Conservation (phyloP, 345 rosid genomes). For the Aurinia saxatilis region DNA sequence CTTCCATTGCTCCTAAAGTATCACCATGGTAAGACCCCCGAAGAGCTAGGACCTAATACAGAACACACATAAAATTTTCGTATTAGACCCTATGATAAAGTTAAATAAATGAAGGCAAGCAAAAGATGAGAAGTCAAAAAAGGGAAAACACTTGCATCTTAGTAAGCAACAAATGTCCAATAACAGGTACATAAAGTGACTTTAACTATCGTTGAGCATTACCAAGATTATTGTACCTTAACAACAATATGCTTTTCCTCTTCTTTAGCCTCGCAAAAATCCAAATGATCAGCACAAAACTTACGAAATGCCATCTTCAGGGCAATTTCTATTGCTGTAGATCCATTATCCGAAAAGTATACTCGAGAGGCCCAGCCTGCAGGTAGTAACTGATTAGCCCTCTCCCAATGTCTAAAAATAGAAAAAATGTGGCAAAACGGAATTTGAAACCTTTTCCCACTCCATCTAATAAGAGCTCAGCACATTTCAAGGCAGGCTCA, state of each 20-base stretch:
- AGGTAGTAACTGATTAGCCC: conserved; percentile 14
- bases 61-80: conserved; percentile 2
- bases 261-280: conserved; percentile 19
- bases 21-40: conserved; percentile 96
- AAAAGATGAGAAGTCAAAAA: background rate
- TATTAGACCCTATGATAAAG: background rate
- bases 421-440: conserved; percentile 8
- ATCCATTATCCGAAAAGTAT: conserved; percentile 91
- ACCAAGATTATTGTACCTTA: conserved; percentile 39
- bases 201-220: background rate
- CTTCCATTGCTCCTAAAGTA: conserved; percentile 99
- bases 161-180: conserved; percentile 8
- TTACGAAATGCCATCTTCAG: conserved; percentile 96
- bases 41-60: conserved; percentile 75
- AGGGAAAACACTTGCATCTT: background rate
- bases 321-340: conserved; percentile 91
- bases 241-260: conserved; percentile 36
- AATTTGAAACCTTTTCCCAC: conserved; percentile 69
- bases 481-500: conserved; percentile 88
- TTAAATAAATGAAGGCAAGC: background rate
- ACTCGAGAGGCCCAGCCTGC: conserved; percentile 94
- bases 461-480: conserved; percentile 83
- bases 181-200: background rate
- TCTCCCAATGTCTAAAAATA: background rate
- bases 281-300: conserved; percentile 50